A percentile compares a stretch with the other conserved stretches of the same genome.
Evolutionary conservation across 805 yeast genomes (phyloP).

Genomic region (Helenozyma rhizophorensis): DNA sequence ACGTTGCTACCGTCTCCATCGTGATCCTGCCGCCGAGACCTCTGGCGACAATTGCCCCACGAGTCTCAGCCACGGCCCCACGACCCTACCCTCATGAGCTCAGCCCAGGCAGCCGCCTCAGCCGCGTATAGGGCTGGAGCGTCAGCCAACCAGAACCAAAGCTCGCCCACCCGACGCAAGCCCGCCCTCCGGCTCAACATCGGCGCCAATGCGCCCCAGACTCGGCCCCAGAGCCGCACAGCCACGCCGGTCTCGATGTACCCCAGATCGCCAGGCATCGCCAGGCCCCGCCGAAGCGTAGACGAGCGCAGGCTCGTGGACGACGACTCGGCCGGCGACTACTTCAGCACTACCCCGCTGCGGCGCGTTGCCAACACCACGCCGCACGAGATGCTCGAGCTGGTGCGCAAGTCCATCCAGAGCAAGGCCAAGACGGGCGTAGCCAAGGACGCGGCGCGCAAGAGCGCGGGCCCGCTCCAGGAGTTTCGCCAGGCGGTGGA

Average conservation of each 20-base stretch:
- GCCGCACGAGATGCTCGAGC: constrained; percentile 30
- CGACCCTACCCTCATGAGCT: constrained; percentile 9
- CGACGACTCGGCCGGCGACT: constrained; percentile 4
- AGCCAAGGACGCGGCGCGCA: constrained; percentile 14
- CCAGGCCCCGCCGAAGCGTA: constrained; percentile 3
- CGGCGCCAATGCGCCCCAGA: background rate
- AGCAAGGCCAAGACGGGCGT: constrained; percentile 20
- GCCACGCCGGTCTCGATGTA: no score
- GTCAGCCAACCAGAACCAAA: constrained; percentile 2
- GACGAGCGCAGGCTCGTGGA: constrained; percentile 1
- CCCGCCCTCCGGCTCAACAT: constrained; percentile 7
- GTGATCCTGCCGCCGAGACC: background rate
- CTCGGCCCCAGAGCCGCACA: no score
- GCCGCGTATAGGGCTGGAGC: constrained; percentile 35
- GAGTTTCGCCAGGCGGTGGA: constrained; percentile 36
- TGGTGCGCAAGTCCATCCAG: constrained; percentile 26
- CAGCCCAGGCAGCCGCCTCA: constrained; percentile 41
- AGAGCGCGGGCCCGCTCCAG: constrained; percentile 21
- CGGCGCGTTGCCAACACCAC: constrained; percentile 6
- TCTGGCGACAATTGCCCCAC: background rate
- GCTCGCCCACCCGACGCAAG: background rate
- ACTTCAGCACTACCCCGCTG: constrained; percentile 9
- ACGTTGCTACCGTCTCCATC: constrained; percentile 1
- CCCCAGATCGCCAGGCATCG: background rate
- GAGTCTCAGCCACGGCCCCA: background rate